A percentile compares a stretch with the other conserved stretches of the same genome.
Conservation (phyloP, 2,329 filamentous ascomycete species). For the Aspergillus phoenicis region DNA sequence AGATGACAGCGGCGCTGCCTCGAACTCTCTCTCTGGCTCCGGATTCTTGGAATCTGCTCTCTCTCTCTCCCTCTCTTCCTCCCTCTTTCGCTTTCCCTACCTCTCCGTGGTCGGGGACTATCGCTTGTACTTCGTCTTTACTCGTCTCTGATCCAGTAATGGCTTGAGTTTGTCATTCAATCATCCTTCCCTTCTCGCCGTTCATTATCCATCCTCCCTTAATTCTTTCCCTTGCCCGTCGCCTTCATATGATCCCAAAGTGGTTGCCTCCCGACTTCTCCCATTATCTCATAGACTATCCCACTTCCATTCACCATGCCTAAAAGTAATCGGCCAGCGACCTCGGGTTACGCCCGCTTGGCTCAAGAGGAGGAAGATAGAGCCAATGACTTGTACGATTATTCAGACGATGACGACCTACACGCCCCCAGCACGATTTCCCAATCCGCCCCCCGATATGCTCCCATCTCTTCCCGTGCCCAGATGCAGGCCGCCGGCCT, state of each 20-base stretch:
- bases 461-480: constrained; percentile 55
- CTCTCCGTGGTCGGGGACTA: constrained; percentile 1
- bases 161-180: not conserved
- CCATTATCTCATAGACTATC: constrained; percentile 22
- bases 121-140: constrained; percentile 1
- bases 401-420: constrained; percentile 70
- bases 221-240: constrained; percentile 9
- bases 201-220: constrained; percentile 3
- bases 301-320: constrained; percentile 57
- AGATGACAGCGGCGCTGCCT: constrained; percentile 10
- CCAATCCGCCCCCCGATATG: constrained; percentile 62
- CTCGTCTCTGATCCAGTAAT: constrained; percentile 5
- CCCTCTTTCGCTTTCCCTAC: not conserved
- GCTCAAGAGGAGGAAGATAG: constrained; percentile 72
- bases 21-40: constrained; percentile 4
- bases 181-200: not conserved
- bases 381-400: constrained; percentile 56
- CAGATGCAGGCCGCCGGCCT: constrained; percentile 54
- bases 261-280: constrained; percentile 14
- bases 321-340: constrained; percentile 64
- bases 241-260: constrained; percentile 12
- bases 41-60: not conserved
- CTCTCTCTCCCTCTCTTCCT: not conserved
- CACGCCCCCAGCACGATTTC: constrained; percentile 58
- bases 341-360: constrained; percentile 82